Conservation (phyloP, 108 stramenopile genomes). For the Parietichytrium sp. region DNA sequence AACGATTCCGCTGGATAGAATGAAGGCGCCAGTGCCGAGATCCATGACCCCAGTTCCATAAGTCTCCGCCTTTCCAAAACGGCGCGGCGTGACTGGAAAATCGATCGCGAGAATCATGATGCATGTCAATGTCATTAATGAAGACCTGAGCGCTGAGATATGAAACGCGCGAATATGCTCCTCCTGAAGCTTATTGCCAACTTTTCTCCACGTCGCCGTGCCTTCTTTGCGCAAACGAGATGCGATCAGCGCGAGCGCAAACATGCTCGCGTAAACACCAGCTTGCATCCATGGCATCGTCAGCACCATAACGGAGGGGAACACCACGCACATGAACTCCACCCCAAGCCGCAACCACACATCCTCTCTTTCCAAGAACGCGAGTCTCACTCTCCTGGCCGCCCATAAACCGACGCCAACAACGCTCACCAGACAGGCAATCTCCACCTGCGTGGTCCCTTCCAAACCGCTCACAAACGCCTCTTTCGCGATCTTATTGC, state of each 20-base stretch:
- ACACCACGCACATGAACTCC: neutral
- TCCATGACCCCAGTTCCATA: slow-evolving; percentile 91
- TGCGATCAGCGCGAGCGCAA: neutral
- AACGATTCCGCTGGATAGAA: slow-evolving; percentile 74
- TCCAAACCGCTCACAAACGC: neutral
- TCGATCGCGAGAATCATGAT: slow-evolving; percentile 86
- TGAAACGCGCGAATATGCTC: neutral
- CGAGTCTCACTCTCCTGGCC: too few relatives aligned
- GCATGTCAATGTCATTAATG: slow-evolving; percentile 67
- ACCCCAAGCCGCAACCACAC: neutral
- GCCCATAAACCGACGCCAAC: neutral
- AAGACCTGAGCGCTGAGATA: neutral
- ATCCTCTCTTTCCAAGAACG: neutral
- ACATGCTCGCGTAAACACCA: too few relatives aligned
- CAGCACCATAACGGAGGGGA: neutral
- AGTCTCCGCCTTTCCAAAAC: slow-evolving; percentile 86
- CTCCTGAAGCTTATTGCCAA: neutral
- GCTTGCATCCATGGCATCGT: neutral
- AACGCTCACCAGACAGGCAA: neutral
- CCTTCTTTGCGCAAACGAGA: neutral
- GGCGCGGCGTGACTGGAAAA: slow-evolving; percentile 84
- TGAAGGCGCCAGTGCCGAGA: slow-evolving; percentile 84
- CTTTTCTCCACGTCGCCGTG: neutral
- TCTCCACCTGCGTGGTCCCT: neutral
- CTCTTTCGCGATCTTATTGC: neutral